phyloP scores from a whole-genome alignment of 495 filamentous ascomycete species.

The Penicillium malachiteum region DNA sequence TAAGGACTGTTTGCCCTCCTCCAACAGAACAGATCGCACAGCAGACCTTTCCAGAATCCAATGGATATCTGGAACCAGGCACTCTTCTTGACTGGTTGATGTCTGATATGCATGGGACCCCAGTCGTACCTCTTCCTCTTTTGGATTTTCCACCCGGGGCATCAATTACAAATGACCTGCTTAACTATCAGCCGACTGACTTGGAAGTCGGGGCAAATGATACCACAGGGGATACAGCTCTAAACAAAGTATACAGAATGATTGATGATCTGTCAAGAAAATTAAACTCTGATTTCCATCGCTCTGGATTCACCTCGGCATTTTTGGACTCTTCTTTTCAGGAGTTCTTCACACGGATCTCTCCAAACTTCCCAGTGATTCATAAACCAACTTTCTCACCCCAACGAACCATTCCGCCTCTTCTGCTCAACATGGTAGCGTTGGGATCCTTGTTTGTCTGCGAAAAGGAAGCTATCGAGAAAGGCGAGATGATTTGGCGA shows the following conservation, averaged over 20 bases:
- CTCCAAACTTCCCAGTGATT: slow-evolving; percentile 12
- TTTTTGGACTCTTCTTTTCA: slow-evolving; percentile 19
- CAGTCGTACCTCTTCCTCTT: slow-evolving; percentile 6
- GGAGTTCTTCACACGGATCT: slow-evolving; percentile 17
- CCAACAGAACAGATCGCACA: not conserved
- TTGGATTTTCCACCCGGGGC: slow-evolving; percentile 1
- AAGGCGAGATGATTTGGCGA: slow-evolving; percentile 20
- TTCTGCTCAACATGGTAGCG: slow-evolving; percentile 20
- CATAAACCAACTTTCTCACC: slow-evolving; percentile 13
- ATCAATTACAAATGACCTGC: not conserved
- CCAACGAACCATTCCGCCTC: slow-evolving; percentile 15
- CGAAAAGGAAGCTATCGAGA: slow-evolving; percentile 6
- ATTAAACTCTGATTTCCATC: slow-evolving; percentile 13
- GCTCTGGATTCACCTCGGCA: slow-evolving; percentile 13
- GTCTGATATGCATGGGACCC: slow-evolving; percentile 9
- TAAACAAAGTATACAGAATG: slow-evolving; percentile 14
- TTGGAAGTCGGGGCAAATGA: not conserved
- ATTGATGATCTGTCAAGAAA: slow-evolving; percentile 18
- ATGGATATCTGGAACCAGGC: slow-evolving; percentile 3
- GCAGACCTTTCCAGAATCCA: not conserved
- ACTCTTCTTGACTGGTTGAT: slow-evolving; percentile 19
- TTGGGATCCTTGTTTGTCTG: slow-evolving; percentile 20
- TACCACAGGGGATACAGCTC: slow-evolving; percentile 7
- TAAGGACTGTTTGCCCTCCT: not conserved
- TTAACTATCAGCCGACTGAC: not conserved